Base-by-base conservation (phyloP, 768 basidiomycete species). In the Peribolospora kevripleyi region DNA sequence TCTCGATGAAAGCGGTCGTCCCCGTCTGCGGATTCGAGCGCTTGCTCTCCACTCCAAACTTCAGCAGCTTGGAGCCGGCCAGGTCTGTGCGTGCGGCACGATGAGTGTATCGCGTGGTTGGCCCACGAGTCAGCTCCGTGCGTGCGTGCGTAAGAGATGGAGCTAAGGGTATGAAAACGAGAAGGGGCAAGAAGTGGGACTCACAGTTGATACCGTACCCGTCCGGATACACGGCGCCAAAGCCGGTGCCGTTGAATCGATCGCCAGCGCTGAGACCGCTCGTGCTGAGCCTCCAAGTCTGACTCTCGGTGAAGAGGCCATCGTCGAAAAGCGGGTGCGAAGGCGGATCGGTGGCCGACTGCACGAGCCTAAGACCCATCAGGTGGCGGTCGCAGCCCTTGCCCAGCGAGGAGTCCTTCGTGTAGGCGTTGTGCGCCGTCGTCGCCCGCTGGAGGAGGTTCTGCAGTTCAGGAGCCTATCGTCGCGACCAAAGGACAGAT, bases 31-130 rank as follows among this genome's bases (percentile, higher is more conserved):
- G 63, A 57, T 72, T 77, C 5, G 81, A 81, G 57, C 73, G 69
- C 66, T 97, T 97, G 48, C 82, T 84, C 65, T 97, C 91, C 64
- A 93, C 78, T 2, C 91, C 88, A 68, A 93, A 88, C 67, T 87
- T 90, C 64, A 97, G 72, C 55, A 78, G 71, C 47, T 79, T 69
- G 10, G 80, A 76, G 10, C 80, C 84, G 55, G 82, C 75, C 56
- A 91, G 75, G 67, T 93, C 90, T 91, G 61, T 36, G 51, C 11
- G 43, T 2, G 37, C 11, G 36, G 8, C 3, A 4, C 46, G 36
- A 41, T 7, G 25, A 50, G 11, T 3, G 43, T 3, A n/a, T 36
- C 4, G 0, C 10, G n/a, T 9, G 25, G 25, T 25, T 25, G 25
- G 25, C 25, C 25, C 25, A 25, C 25, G 25, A 25, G 25, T 25